Evolutionary conservation across 352 stramenopile species (phyloP).

Genomic region (Globisporangium rhizosaccharum): DNA sequence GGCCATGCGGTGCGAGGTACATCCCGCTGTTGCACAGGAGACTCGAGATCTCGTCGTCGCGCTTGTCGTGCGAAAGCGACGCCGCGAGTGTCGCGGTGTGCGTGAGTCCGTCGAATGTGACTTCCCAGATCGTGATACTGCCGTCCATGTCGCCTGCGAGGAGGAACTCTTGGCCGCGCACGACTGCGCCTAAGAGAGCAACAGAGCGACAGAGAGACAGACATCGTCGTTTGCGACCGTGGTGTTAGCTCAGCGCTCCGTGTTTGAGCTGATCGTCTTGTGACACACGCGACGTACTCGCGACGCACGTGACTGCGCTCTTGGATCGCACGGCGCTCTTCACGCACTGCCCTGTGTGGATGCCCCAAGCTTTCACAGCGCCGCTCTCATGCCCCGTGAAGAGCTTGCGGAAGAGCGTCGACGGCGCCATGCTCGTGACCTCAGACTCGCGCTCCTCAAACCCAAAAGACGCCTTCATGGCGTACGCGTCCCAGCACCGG

Average conservation of each 20-base stretch:
- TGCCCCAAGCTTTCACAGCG: conserved; percentile 55
- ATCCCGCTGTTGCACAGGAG: conserved; percentile 43
- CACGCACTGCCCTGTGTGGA: conserved; percentile 48
- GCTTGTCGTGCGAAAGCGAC: conserved; percentile 20
- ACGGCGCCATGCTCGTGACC: conserved; percentile 51
- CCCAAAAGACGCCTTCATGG: conserved; percentile 50
- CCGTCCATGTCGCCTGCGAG: conserved; percentile 45
- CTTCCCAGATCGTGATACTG: conserved; percentile 48
- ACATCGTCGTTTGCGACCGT: neutral
- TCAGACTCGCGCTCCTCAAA: conserved; percentile 68
- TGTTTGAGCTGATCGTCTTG: no score
- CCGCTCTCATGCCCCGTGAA: conserved; percentile 59
- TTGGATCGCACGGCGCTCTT: conserved; percentile 18
- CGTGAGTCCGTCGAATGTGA: conserved; percentile 32
- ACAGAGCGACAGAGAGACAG: neutral
- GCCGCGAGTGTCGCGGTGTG: conserved; percentile 6
- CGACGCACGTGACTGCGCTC: conserved; percentile 43
- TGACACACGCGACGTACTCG: conserved; percentile 19
- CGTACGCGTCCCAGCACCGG: conserved; percentile 70
- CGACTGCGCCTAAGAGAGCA: conserved; percentile 23
- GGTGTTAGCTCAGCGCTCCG: no score
- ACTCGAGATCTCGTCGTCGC: conserved; percentile 39
- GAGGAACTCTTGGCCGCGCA: conserved; percentile 58
- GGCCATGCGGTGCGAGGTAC: conserved; percentile 30
- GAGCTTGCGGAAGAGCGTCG: conserved; percentile 44